A percentile compares a stretch with the other conserved stretches of the same genome.
These are phyloP conservation scores for Aspergillus clavatus DNA, from an alignment of 2,329 filamentous ascomycete species.

Conservation along the genomic window DNA sequence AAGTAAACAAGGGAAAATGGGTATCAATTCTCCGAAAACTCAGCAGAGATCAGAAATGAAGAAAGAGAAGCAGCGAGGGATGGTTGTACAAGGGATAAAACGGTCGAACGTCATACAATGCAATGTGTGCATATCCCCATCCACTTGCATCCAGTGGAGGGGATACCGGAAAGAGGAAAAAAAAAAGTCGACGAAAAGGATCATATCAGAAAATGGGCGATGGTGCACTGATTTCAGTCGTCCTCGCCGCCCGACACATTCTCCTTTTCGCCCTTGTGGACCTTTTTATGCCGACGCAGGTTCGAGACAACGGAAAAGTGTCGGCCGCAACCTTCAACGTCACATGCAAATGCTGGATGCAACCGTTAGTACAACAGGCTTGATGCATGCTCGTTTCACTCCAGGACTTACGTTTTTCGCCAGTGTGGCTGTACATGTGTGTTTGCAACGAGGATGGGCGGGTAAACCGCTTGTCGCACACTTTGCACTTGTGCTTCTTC, in stretches of 20 bases:
- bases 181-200: no score
- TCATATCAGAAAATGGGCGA: slow-evolving; percentile 4
- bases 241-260: slow-evolving; percentile 39
- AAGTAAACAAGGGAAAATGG: slow-evolving; percentile 16
- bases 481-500: slow-evolving; percentile 99
- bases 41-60: slow-evolving; percentile 20
- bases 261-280: slow-evolving; percentile 67
- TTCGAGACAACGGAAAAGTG: slow-evolving; percentile 98
- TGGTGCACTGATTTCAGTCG: slow-evolving; percentile 24
- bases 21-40: slow-evolving; percentile 25
- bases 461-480: slow-evolving; percentile 96
- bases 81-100: slow-evolving; percentile 30
- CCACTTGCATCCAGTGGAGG: slow-evolving; percentile 6
- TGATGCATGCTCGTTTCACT: background rate
- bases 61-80: slow-evolving; percentile 12
- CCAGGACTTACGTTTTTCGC: slow-evolving; percentile 84
- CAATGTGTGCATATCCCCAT: slow-evolving; percentile 7
- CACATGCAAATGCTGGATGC: slow-evolving; percentile 76
- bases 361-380: slow-evolving; percentile 16
- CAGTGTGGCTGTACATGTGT: slow-evolving; percentile 98
- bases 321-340: slow-evolving; percentile 89
- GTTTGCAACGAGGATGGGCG: slow-evolving; percentile 91
- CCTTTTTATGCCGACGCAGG: slow-evolving; percentile 87
- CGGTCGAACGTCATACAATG: slow-evolving; percentile 10
- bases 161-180: slow-evolving; percentile 15